Conservation (phyloP, 192 early-diverging fungal genomes). For the Gryganskiella cystojenkinii region DNA sequence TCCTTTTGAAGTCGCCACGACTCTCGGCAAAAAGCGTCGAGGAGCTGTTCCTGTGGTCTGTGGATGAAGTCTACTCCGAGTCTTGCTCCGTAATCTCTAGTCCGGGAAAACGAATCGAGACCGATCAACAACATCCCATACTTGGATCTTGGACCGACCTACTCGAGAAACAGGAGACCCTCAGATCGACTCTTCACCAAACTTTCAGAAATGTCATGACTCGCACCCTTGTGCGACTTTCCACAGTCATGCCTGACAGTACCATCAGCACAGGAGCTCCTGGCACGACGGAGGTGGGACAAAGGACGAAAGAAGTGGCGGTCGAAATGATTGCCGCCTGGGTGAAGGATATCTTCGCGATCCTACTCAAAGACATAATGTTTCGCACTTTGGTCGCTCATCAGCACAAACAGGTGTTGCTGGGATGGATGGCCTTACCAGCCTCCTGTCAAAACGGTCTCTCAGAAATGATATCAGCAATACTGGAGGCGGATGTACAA, state of each 20-base stretch:
- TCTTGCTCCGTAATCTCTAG: neutral
- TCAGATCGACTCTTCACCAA: neutral
- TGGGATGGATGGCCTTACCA: too few relatives aligned
- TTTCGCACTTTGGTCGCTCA: too few relatives aligned
- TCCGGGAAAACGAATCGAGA: neutral
- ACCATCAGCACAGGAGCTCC: neutral
- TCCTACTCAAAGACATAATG: too few relatives aligned
- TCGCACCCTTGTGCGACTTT: conserved; percentile 3
- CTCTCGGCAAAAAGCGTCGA: neutral
- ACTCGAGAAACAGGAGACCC: neutral
- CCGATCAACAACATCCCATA: neutral
- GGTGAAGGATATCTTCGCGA: too few relatives aligned
- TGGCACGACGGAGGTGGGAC: neutral
- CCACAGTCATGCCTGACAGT: neutral
- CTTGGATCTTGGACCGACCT: neutral
- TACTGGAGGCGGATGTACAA: too few relatives aligned
- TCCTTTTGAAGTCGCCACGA: neutral
- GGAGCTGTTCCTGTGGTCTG: conserved; percentile 28
- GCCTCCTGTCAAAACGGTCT: too few relatives aligned
- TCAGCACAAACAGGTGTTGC: too few relatives aligned
- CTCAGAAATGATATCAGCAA: too few relatives aligned
- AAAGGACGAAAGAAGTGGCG: neutral
- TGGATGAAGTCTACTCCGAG: neutral
- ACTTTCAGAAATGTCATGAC: conserved; percentile 4
- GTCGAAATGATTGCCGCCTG: conserved; percentile 7